Base-by-base conservation (phyloP, 1,284 basidiomycete genomes). In the Anthracocystis panici-leucophaei region DNA sequence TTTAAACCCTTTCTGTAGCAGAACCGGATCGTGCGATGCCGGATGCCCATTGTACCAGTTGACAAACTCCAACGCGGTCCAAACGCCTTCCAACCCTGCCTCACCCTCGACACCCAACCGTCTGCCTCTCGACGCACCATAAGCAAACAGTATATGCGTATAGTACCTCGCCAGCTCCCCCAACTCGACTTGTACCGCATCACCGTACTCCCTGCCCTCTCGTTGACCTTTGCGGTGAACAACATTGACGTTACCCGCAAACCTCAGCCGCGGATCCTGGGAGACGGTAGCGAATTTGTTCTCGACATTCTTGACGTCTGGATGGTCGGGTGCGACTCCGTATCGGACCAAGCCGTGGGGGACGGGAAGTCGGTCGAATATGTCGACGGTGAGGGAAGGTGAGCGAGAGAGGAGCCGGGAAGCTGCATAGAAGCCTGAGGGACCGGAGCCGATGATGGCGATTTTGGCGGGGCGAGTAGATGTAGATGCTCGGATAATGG, bases 301-400 rank as follows among this genome's bases (percentile, higher is more conserved):
- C 48, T 93, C 94, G 86, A 95, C 97, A 85, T 99, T 99, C 95
- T 97, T 99, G 83, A 99, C 96, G 87, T 99, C 96, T 1, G 96
- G 95, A 86, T 99, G 97, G 87, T 99, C 97, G 42, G 97, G 96
- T 10, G 97, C 97, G 8, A 99, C 97, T 1, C 97, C 96, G 81
- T 97, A 99, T 44, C 97, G 88, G 1, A 96, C 95, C 0, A 99
- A 89, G 0, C 97, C 97, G 84, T 97, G 93, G 3, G 97, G 97
- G 31, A 93, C 91, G 88, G 96, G 97, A 3, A 97, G 88, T 21
- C 93, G 89, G 86, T 99, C 97, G 84, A 92, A 99, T 85, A 99
- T 87, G 85, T 99, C 93, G 14, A 99, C 90, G 20, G 33, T 41
- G 29, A 8, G 58, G 56, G 31, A 57, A 55, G 16, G 66, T 75